Conservation (phyloP, 345 rosid species). For the Eucalyptus caleyi region DNA sequence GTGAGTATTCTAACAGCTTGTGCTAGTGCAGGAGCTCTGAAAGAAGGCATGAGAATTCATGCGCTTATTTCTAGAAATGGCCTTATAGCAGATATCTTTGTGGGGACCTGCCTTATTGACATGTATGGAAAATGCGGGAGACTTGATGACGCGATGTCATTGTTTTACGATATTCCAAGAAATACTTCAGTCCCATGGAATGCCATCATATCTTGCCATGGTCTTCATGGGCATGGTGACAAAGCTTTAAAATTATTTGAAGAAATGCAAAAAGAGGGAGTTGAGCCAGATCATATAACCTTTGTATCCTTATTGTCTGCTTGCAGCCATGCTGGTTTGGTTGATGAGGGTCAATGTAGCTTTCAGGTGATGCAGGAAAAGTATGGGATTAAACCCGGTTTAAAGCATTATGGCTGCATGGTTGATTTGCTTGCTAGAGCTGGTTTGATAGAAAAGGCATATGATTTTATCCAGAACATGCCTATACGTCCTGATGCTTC, state of each 20-base stretch:
- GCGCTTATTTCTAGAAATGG: background rate
- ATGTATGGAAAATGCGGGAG: conserved; percentile 15
- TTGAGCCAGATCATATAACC: conserved; percentile 24
- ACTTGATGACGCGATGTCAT: background rate
- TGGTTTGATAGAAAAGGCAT: conserved; percentile 29
- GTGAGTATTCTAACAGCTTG: conserved; percentile 4
- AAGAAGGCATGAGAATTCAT: conserved; percentile 5
- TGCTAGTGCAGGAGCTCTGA: background rate
- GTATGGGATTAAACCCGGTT: conserved; percentile 11
- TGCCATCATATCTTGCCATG: conserved; percentile 29
- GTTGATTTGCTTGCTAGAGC: conserved; percentile 46
- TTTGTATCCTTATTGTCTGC: conserved; percentile 31
- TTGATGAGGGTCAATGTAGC: conserved; percentile 22
- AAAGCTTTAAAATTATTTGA: conserved; percentile 20
- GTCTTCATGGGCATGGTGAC: conserved; percentile 34
- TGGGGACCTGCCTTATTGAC: conserved; percentile 5
- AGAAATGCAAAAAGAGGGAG: conserved; percentile 17
- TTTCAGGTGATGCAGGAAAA: conserved; percentile 15
- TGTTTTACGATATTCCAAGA: background rate
- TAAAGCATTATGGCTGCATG: conserved; percentile 40
- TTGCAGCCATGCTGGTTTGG: conserved; percentile 42
- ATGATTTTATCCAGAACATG: conserved; percentile 21
- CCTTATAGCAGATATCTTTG: background rate
- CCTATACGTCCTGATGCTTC: conserved; percentile 23
- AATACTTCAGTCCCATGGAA: conserved; percentile 25